Base-by-base conservation (phyloP, 345 rosid genomes). In the Lepidium africanum region DNA sequence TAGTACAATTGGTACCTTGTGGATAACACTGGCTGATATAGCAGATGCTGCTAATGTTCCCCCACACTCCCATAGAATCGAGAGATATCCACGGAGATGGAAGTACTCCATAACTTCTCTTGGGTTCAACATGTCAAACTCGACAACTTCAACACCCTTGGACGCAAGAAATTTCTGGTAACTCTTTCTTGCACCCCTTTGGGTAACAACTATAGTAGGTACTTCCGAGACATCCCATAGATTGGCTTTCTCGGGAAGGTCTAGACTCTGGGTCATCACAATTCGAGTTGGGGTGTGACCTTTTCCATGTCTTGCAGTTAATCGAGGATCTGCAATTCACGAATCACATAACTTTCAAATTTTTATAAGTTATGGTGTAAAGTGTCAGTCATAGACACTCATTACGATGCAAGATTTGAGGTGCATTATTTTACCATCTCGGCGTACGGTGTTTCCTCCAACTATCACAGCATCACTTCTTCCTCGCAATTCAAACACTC, bases 41-140 rank as follows among this genome's bases (percentile, higher is more conserved):
- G 99, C 96, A 73, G 97, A 87, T 52, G 99, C 97, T 43, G 95
- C 84, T 62, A 93, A 76, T 21, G 89, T 83, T 15, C 99, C 97
- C 14, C 99, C 99, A 62, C 97, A 93, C 71, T 91, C 97, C 99
- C 99, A 93, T 49, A 93, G 77, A 40, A 93, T 81, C n/a, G 96
- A 84, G 71, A 93, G 91, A 73, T 91, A 86, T 23, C 99, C 97
- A 54, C 95, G 96, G 46, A 80, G 87, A 13, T 88, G 91, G 69
- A 93, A 88, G 80, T 93, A 91, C 69, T 88, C 97, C 99, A 93
- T 88, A 54, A 87, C 94, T 27, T 93, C 95, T 84, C 91, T 89
- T 0, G 97, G 86, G 68, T 87, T 93, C 76, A 93, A 77, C 81
- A 93, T 83, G 59, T 93, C 99, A 76, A 93, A 87, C 78, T 93